Conservation (phyloP, 768 basidiomycete genomes). For the Lentinula sp. region DNA sequence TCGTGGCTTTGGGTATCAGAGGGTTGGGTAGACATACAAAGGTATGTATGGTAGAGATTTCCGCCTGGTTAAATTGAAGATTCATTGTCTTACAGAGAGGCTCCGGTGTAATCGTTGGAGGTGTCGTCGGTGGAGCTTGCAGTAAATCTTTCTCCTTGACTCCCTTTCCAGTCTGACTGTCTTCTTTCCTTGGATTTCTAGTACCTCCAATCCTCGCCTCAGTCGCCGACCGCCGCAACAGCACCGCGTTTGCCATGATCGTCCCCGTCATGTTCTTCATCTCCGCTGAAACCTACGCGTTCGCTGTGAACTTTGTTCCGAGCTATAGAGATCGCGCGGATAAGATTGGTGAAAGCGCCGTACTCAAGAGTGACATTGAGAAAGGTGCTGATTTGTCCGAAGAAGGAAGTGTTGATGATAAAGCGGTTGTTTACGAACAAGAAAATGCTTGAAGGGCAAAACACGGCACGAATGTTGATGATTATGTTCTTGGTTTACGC, state of each 20-base stretch:
- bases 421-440: not conserved
- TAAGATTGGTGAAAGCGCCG: not conserved
- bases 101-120: slow-evolving; percentile 24
- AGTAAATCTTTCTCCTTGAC: slow-evolving; percentile 11
- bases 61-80: not conserved
- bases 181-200: not conserved
- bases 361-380: not conserved
- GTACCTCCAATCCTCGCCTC: slow-evolving; percentile 25
- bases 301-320: slow-evolving; percentile 25
- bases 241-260: slow-evolving; percentile 27
- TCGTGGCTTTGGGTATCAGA: slow-evolving; percentile 25
- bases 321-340: slow-evolving; percentile 10
- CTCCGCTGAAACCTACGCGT: slow-evolving; percentile 19
- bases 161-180: not conserved
- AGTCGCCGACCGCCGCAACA: slow-evolving; percentile 23
- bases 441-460: not conserved
- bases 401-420: not conserved
- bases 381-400: not conserved
- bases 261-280: slow-evolving; percentile 25
- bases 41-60: slow-evolving; percentile 1
- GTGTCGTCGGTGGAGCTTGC: slow-evolving; percentile 26
- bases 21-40: slow-evolving; percentile 27
- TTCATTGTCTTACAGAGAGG: slow-evolving; percentile 12
- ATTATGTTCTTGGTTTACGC: not conserved
- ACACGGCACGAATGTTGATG: no score